These are phyloP conservation scores for Pythium brachiatum DNA, from an alignment of 352 stramenopile species.

Conservation along the genomic window DNA sequence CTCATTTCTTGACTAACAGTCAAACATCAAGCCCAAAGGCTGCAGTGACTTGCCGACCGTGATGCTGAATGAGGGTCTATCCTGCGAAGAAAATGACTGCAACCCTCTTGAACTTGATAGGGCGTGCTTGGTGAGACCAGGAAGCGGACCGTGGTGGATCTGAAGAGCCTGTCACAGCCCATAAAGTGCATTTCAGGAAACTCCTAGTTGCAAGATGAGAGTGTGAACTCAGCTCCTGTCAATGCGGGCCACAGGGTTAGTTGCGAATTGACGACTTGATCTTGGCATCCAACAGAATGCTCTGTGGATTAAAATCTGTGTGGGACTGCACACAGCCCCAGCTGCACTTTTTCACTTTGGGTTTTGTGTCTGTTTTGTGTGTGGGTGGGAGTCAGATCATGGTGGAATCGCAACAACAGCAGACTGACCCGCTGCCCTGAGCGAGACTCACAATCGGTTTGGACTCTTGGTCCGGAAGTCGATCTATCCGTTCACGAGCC, in stretches of 20 bases:
- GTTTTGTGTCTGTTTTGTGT: conserved; percentile 15
- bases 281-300: not conserved
- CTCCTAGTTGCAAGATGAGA: not conserved
- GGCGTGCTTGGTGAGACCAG: not conserved
- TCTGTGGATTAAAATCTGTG: conserved; percentile 2
- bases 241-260: not conserved
- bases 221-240: not conserved
- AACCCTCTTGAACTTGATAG: not conserved
- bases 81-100: not conserved
- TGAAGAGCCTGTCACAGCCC: not conserved
- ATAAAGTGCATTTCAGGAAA: not conserved
- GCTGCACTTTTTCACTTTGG: conserved; percentile 2
- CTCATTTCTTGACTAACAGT: too few relatives aligned
- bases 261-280: not conserved
- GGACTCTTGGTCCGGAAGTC: not conserved
- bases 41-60: too few relatives aligned
- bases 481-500: not conserved
- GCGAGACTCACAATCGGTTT: not conserved
- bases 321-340: not conserved
- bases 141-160: not conserved
- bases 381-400: conserved; percentile 5
- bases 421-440: not conserved
- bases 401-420: conserved; percentile 12
- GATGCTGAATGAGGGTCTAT: too few relatives aligned
- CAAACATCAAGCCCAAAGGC: not conserved